These are phyloP conservation scores for Mangifera indica DNA, from an alignment of 345 rosid genomes.

Conservation along the genomic window DNA sequence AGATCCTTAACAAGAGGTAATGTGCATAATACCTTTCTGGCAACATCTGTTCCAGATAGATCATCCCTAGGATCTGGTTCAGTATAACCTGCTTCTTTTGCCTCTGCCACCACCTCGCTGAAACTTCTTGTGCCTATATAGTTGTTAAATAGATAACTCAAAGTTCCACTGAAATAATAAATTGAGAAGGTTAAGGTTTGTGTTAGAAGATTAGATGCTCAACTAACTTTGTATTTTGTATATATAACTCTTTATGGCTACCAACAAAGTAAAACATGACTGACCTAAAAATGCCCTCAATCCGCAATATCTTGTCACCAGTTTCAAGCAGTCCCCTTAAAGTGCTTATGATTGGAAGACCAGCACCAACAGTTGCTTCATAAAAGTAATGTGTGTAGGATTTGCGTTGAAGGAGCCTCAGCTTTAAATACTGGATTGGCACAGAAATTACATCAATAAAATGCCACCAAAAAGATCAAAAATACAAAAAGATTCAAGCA, in stretches of 20 bases:
- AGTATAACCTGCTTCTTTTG: conserved; percentile 82
- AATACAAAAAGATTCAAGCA: conserved; percentile 4
- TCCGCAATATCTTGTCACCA: conserved; percentile 77
- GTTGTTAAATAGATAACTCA: conserved; percentile 93
- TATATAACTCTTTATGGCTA: no score
- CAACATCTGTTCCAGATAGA: conserved; percentile 98
- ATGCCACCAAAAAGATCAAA: conserved; percentile 4
- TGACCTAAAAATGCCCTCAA: conserved; percentile 95
- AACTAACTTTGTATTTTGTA: not conserved
- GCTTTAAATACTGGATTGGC: conserved; percentile 64
- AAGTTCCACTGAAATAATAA: conserved; percentile 68
- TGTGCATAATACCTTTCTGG: conserved; percentile 63
- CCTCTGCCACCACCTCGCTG: conserved; percentile 84
- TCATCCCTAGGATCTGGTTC: conserved; percentile 99
- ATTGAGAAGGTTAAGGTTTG: conserved; percentile 9
- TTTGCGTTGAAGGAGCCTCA: conserved; percentile 93
- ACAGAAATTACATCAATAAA: conserved; percentile 20
- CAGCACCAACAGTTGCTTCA: conserved; percentile 99
- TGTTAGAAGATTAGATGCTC: conserved; percentile 14
- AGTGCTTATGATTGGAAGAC: conserved; percentile 96
- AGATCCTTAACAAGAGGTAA: not conserved
- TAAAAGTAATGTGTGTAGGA: conserved; percentile 97
- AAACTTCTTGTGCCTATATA: conserved; percentile 55
- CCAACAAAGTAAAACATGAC: not conserved
- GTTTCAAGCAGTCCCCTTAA: conserved; percentile 95